Conservation (phyloP, 495 filamentous ascomycete genomes). For the Cairneyella variabilis region DNA sequence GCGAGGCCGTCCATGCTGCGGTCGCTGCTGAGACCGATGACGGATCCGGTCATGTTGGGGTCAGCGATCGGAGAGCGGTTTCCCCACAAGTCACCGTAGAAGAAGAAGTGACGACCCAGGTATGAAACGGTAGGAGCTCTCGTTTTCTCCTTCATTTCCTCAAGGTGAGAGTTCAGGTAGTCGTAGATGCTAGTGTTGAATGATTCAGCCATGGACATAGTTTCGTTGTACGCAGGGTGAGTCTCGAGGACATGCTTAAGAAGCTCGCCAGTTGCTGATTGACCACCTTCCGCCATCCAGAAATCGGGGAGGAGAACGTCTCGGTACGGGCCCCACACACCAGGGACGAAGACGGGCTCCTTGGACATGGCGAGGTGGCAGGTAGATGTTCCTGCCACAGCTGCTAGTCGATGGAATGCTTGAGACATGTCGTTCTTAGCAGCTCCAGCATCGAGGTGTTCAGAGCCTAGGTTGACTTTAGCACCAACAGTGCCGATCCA, state of each 20-base stretch:
- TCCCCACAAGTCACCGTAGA: conserved; percentile 98
- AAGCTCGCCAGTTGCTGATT: conserved; percentile 91
- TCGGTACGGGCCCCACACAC: conserved; percentile 95
- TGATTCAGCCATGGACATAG: conserved; percentile 67
- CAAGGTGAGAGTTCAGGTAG: conserved; percentile 86
- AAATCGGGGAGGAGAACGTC: conserved; percentile 86
- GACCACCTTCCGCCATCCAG: conserved; percentile 97
- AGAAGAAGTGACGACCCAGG: conserved; percentile 89
- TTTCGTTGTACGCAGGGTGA: conserved; percentile 81
- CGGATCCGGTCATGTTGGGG: conserved; percentile 81
- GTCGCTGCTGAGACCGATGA: conserved; percentile 82
- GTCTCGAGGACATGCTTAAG: conserved; percentile 92
- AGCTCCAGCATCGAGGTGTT: conserved; percentile 54
- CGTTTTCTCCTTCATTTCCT: conserved; percentile 61
- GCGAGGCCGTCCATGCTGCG: conserved; percentile 81
- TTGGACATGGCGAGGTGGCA: conserved; percentile 96
- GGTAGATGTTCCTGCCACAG: conserved; percentile 95
- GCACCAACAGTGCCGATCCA: conserved; percentile 99
- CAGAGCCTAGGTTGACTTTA: conserved; percentile 67
- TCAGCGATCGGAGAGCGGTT: conserved; percentile 94
- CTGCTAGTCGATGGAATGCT: conserved; percentile 89
- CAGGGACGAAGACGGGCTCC: conserved; percentile 83
- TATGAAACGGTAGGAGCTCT: conserved; percentile 75
- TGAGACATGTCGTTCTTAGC: conserved; percentile 78
- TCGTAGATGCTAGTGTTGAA: conserved; percentile 86